Evolutionary conservation across 139 green algal genomes (phyloP).

Genomic region (Coelastrella sp.): DNA sequence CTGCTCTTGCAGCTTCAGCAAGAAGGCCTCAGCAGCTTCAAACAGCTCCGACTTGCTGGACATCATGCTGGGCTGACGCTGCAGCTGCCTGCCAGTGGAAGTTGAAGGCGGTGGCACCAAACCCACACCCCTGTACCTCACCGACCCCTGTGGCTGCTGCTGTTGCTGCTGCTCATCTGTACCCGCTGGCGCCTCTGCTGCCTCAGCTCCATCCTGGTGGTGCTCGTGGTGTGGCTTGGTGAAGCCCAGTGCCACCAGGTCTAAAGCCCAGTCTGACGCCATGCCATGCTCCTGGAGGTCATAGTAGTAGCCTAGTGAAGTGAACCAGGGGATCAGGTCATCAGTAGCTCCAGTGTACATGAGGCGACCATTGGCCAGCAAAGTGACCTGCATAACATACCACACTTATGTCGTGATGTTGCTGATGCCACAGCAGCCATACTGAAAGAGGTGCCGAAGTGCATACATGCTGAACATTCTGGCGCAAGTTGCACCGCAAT

Average conservation of each 20-base stretch:
- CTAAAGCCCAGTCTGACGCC: conserved; percentile 57
- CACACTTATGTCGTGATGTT: not conserved
- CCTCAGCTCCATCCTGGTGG: not conserved
- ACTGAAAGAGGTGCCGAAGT: too few relatives aligned
- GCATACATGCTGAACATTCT: not conserved
- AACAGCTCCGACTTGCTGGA: conserved; percentile 40
- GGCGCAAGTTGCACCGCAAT: not conserved
- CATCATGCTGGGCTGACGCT: conserved; percentile 16
- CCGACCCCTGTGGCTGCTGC: not conserved
- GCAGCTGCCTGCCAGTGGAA: not conserved
- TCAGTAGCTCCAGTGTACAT: conserved; percentile 56
- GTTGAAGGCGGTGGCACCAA: not conserved
- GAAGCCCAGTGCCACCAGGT: conserved; percentile 78
- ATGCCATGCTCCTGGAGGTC: conserved; percentile 36
- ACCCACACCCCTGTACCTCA: not conserved
- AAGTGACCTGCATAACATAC: conserved; percentile 63
- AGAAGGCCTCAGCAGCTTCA: conserved; percentile 18
- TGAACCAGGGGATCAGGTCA: conserved; percentile 59
- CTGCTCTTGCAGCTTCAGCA: not conserved
- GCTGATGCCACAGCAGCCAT: too few relatives aligned
- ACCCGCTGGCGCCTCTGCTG: not conserved
- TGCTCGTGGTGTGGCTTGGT: conserved; percentile 52
- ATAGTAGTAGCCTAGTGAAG: conserved; percentile 48
- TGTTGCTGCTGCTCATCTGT: not conserved
- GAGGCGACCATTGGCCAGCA: conserved; percentile 72